Evolutionary conservation across 1,139 yeast species (phyloP).

Genomic region (Taphrina pruni): DNA sequence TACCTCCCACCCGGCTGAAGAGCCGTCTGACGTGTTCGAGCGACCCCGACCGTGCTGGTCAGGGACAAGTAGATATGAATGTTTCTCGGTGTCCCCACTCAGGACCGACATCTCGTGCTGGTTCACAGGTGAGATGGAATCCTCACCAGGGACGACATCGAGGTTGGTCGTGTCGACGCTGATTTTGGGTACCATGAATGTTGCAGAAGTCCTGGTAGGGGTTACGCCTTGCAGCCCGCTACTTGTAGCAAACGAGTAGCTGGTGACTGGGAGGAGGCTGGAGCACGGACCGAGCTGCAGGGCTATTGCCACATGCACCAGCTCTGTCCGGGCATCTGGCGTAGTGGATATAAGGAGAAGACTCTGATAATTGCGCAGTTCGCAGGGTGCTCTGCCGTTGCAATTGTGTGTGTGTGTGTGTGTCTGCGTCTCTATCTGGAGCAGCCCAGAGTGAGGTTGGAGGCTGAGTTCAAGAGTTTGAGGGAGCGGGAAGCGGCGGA

Average conservation of each 20-base stretch:
- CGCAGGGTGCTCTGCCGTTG: neutral
- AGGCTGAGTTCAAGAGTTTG: neutral
- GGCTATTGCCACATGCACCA: neutral
- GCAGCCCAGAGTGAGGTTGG: neutral
- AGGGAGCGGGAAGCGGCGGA: neutral
- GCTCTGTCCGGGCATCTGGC: no score
- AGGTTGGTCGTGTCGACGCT: constrained; percentile 28
- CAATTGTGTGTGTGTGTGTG: neutral
- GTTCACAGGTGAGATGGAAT: constrained; percentile 4
- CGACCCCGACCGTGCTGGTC: constrained; percentile 2
- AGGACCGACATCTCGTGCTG: neutral
- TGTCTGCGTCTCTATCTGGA: neutral
- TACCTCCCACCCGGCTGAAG: constrained; percentile 23
- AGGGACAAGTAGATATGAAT: constrained; percentile 20
- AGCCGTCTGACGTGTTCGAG: constrained; percentile 11
- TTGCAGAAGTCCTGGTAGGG: neutral
- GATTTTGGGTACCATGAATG: constrained; percentile 18
- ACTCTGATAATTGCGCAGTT: neutral
- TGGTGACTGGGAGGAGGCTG: neutral
- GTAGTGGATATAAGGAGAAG: neutral
- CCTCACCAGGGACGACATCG: constrained; percentile 6
- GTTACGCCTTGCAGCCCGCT: neutral
- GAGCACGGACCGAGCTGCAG: neutral
- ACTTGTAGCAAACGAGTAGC: neutral
- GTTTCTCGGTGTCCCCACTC: constrained; percentile 7